phyloP scores from a whole-genome alignment of 2,329 filamentous ascomycete species.

The Lasiodiplodia sp. region DNA sequence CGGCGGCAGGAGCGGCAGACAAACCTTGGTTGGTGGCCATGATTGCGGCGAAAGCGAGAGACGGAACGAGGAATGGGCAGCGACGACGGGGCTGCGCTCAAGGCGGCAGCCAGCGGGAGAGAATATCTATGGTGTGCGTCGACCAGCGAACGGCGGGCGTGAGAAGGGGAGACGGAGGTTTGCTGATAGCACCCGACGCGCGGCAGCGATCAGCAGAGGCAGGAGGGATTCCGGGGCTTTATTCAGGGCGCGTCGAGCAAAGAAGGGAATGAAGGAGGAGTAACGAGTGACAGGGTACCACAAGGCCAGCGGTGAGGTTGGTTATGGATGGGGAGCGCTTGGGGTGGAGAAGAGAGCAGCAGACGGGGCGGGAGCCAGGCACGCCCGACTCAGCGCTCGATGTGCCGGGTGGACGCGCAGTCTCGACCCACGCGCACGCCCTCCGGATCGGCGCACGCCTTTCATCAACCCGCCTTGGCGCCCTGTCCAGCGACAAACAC shows the following conservation, averaged over 20 bases:
- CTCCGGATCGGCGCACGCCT: conserved; percentile 26
- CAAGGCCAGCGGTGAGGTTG: conserved; percentile 25
- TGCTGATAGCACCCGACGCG: conserved; percentile 4
- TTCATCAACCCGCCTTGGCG: conserved; percentile 26
- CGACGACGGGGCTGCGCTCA: conserved; percentile 8
- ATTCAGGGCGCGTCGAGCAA: conserved; percentile 17
- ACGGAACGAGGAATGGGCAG: background rate
- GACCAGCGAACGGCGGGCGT: conserved; percentile 17
- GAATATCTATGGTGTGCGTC: conserved; percentile 23
- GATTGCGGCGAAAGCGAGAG: background rate
- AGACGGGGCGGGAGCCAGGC: conserved; percentile 24
- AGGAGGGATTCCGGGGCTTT: conserved; percentile 19
- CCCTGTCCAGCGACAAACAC: conserved; percentile 9
- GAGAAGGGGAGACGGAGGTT: conserved; percentile 3
- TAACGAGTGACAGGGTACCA: conserved; percentile 27
- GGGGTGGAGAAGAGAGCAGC: conserved; percentile 25
- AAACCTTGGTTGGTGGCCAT: conserved; percentile 23
- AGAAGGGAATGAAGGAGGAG: conserved; percentile 25
- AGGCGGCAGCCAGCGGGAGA: background rate
- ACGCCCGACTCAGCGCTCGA: conserved; percentile 24
- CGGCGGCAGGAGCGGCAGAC: background rate
- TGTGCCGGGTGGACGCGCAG: conserved; percentile 23
- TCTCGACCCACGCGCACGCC: conserved; percentile 28
- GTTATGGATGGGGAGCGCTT: conserved; percentile 24
- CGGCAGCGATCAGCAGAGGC: conserved; percentile 24